phyloP scores from a whole-genome alignment of 129 eudicot species.

The Chrysanthemum makinoi region DNA sequence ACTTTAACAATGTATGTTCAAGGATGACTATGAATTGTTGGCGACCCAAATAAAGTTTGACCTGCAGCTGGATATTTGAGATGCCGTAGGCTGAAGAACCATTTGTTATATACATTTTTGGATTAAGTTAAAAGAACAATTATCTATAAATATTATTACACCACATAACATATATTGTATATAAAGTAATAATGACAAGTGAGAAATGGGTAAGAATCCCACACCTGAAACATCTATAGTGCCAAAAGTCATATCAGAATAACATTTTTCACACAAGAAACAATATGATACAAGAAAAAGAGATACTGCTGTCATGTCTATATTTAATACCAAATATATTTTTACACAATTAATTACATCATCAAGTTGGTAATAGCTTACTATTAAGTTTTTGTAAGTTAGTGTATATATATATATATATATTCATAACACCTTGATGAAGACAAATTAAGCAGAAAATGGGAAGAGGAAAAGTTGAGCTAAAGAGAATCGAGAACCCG shows the following conservation, averaged over 20 bases:
- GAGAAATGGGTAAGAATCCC: neutral
- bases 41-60: too few relatives aligned
- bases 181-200: constrained; percentile 10
- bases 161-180: too few relatives aligned
- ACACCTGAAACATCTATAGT: constrained; percentile 7
- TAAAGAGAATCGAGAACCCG: constrained; percentile 69
- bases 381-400: neutral
- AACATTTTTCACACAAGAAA: constrained; percentile 20
- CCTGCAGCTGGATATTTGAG: too few relatives aligned
- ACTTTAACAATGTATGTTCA: too few relatives aligned
- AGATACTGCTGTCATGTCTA: constrained; percentile 23
- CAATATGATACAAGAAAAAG: constrained; percentile 23
- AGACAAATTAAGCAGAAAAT: constrained; percentile 25
- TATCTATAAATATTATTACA: too few relatives aligned
- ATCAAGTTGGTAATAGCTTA: constrained; percentile 19
- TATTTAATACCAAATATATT: neutral
- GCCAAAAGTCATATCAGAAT: constrained; percentile 18
- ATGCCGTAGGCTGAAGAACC: too few relatives aligned
- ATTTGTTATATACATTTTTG: too few relatives aligned
- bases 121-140: too few relatives aligned
- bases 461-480: constrained; percentile 81
- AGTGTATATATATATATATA: neutral
- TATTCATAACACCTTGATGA: constrained; percentile 16
- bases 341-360: constrained; percentile 27
- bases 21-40: too few relatives aligned